phyloP scores from a whole-genome alignment of 495 filamentous ascomycete genomes.

The Ascobolus immersus region DNA sequence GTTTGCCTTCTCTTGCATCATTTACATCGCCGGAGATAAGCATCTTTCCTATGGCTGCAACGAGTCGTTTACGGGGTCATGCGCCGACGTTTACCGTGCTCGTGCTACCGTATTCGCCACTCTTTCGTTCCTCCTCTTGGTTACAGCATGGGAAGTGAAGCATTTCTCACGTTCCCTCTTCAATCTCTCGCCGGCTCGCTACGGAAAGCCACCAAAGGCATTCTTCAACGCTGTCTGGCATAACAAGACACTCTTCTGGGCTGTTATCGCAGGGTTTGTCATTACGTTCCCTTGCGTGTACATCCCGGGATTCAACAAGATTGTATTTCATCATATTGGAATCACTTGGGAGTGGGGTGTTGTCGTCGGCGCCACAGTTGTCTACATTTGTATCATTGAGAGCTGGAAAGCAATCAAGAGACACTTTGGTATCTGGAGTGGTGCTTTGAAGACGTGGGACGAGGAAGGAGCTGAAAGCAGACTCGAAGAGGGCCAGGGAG shows the following conservation, averaged over 20 bases:
- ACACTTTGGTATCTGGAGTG: constrained; percentile 6
- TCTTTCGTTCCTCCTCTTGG: constrained; percentile 29
- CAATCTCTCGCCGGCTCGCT: constrained; percentile 25
- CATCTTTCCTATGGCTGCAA: constrained; percentile 27
- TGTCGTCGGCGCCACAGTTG: constrained; percentile 22
- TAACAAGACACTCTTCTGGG: constrained; percentile 33
- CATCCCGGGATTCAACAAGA: constrained; percentile 26
- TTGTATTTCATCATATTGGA: constrained; percentile 30
- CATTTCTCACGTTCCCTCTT: constrained; percentile 29
- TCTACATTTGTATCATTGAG: constrained; percentile 26
- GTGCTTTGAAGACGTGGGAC: not conserved
- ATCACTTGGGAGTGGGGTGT: constrained; percentile 36
- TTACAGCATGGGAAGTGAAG: constrained; percentile 35
- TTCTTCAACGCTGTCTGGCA: constrained; percentile 27
- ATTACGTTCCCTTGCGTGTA: constrained; percentile 33
- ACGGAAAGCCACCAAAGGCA: constrained; percentile 18
- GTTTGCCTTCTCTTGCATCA: constrained; percentile 24
- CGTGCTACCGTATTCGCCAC: constrained; percentile 46
- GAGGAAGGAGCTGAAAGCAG: not conserved
- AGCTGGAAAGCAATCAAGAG: constrained; percentile 29
- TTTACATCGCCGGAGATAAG: constrained; percentile 23
- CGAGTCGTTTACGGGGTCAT: constrained; percentile 19
- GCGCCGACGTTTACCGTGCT: constrained; percentile 32
- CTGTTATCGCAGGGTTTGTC: constrained; percentile 28
- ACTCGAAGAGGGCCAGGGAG: not conserved